Conservation (phyloP, 2,329 filamentous ascomycete species). For the Allantophomopsis lycopodina region DNA sequence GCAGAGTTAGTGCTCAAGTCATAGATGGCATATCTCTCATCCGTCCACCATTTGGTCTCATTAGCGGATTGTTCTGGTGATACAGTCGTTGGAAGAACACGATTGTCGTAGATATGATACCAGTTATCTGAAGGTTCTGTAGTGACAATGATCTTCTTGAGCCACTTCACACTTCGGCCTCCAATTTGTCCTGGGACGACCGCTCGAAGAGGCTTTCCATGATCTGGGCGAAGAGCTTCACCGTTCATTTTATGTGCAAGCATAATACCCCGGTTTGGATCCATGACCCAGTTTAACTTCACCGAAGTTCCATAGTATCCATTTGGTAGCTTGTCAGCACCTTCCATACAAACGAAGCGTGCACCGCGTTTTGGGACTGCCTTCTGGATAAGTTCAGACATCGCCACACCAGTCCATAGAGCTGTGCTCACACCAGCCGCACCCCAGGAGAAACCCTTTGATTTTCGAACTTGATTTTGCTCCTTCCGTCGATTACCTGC, state of each 20-base stretch:
- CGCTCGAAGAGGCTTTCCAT: slow-evolving; percentile 70
- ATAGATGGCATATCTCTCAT: slow-evolving; percentile 87
- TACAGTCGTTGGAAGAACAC: slow-evolving; percentile 77
- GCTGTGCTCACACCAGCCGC: slow-evolving; percentile 77
- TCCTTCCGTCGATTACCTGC: slow-evolving; percentile 88
- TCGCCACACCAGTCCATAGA: slow-evolving; percentile 70
- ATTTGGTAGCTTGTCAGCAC: slow-evolving; percentile 77
- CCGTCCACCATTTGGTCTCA: slow-evolving; percentile 66
- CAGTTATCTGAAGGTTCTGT: slow-evolving; percentile 75
- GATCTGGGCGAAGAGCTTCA: slow-evolving; percentile 64
- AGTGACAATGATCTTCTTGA: slow-evolving; percentile 70
- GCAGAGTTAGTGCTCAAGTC: slow-evolving; percentile 82
- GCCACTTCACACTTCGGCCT: slow-evolving; percentile 85
- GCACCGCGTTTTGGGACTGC: slow-evolving; percentile 58
- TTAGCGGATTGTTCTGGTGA: slow-evolving; percentile 68
- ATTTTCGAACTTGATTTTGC: slow-evolving; percentile 81
- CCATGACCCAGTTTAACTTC: slow-evolving; percentile 79
- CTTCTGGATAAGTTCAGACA: slow-evolving; percentile 55
- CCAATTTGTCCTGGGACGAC: slow-evolving; percentile 88
- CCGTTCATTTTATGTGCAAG: slow-evolving; percentile 88
- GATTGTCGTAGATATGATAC: slow-evolving; percentile 92
- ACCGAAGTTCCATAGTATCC: slow-evolving; percentile 81
- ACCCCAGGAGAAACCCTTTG: slow-evolving; percentile 91
- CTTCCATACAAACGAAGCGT: slow-evolving; percentile 81
- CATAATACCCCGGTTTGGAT: slow-evolving; percentile 72